phyloP scores from a whole-genome alignment of 257 asterid species.

The Solanum chmielewskii region DNA sequence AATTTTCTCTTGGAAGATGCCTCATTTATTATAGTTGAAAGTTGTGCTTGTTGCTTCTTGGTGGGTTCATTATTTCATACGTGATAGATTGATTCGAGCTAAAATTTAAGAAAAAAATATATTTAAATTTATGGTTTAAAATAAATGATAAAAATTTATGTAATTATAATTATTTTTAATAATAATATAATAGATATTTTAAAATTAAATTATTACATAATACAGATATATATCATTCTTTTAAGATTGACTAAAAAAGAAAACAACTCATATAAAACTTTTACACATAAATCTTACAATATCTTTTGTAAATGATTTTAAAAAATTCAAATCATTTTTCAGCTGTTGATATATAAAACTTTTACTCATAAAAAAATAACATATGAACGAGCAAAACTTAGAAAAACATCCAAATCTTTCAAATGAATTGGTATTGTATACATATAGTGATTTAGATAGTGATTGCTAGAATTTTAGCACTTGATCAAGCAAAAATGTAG shows the following conservation, averaged over 20 bases:
- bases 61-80: not conserved
- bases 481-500: not conserved
- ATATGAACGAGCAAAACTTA: not conserved
- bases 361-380: not conserved
- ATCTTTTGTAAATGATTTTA: not conserved
- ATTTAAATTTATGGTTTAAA: too few species aligned
- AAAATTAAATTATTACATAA: too few species aligned
- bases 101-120: rapidly evolving
- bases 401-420: not conserved
- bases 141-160: too few species aligned
- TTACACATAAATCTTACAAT: too few species aligned
- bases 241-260: too few species aligned
- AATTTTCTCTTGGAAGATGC: not conserved
- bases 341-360: not conserved
- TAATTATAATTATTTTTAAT: rapidly evolving
- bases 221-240: too few species aligned
- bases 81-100: rapidly evolving
- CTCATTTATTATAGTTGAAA: not conserved
- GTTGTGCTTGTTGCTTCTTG: not conserved
- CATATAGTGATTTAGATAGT: not conserved
- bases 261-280: too few species aligned
- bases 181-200: rapidly evolving
- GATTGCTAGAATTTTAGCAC: not conserved
- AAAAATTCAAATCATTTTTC: not conserved
- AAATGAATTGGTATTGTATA: not conserved